These are phyloP conservation scores for Collybia mongolica DNA, from an alignment of 768 basidiomycete genomes.

Conservation along the genomic window DNA sequence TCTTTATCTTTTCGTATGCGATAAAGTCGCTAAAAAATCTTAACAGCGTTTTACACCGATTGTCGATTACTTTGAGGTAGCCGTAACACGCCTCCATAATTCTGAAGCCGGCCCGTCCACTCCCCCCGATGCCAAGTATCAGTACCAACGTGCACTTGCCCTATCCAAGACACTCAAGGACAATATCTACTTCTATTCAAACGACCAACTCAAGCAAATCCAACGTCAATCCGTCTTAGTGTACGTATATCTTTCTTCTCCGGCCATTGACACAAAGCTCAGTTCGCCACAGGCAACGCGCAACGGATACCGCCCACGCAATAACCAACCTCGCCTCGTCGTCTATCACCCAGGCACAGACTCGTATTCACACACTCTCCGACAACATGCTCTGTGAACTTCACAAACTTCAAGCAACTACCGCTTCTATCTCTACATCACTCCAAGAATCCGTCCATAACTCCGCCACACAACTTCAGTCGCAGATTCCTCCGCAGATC, in stretches of 20 bases:
- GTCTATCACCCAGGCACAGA: slow-evolving; percentile 52
- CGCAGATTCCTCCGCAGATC: slow-evolving; percentile 56
- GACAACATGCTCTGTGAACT: slow-evolving; percentile 68
- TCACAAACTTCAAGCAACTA: slow-evolving; percentile 61
- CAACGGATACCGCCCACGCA: slow-evolving; percentile 62
- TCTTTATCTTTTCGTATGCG: slow-evolving; percentile 12
- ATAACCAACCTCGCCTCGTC: slow-evolving; percentile 61
- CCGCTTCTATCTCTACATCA: slow-evolving; percentile 45
- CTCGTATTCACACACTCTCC: slow-evolving; percentile 57
- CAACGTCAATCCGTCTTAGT: slow-evolving; percentile 64
- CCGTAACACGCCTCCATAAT: slow-evolving; percentile 46
- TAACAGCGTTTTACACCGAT: slow-evolving; percentile 70
- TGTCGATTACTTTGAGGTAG: slow-evolving; percentile 67
- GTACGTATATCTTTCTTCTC: slow-evolving; percentile 35
- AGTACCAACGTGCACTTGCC: slow-evolving; percentile 72
- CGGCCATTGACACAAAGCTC: neutral
- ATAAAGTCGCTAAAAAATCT: slow-evolving; percentile 9
- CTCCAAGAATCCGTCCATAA: slow-evolving; percentile 34
- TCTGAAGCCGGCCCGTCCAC: slow-evolving; percentile 46
- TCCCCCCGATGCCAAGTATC: slow-evolving; percentile 58
- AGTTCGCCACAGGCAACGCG: slow-evolving; percentile 53
- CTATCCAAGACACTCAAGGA: slow-evolving; percentile 65
- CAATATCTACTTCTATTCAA: slow-evolving; percentile 62
- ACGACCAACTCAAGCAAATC: slow-evolving; percentile 70
- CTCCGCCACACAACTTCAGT: slow-evolving; percentile 34